Evolutionary conservation across 2,329 filamentous ascomycete genomes (phyloP).

Genomic region (Aspergillus ruber): DNA sequence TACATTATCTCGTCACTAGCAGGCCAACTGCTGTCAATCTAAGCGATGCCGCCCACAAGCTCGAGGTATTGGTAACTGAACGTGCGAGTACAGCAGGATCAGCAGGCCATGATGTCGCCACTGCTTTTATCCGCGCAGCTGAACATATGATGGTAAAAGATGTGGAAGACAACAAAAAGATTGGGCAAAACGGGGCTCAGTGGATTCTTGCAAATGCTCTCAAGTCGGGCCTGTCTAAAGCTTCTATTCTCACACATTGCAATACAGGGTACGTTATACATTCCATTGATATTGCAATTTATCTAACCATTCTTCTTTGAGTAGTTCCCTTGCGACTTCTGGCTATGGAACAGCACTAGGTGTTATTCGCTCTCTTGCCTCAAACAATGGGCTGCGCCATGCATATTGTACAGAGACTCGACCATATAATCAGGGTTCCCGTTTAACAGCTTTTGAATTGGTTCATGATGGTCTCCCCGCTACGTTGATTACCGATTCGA

Average conservation of each 20-base stretch:
- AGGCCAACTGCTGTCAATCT: constrained; percentile 93
- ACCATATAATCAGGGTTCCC: constrained; percentile 95
- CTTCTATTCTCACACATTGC: constrained; percentile 93
- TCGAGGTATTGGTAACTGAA: constrained; percentile 59
- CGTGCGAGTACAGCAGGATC: constrained; percentile 29
- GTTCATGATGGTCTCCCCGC: constrained; percentile 87
- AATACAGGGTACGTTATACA: constrained; percentile 69
- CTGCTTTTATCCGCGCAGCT: constrained; percentile 69
- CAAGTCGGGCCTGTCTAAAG: constrained; percentile 45
- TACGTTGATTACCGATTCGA: constrained; percentile 90
- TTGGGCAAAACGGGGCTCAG: constrained; percentile 73
- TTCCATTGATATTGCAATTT: not conserved
- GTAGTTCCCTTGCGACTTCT: constrained; percentile 81
- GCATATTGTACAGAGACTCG: constrained; percentile 96
- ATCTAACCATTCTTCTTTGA: not conserved
- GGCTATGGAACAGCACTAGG: constrained; percentile 96
- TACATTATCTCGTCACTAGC: constrained; percentile 83
- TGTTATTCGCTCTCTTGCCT: constrained; percentile 77
- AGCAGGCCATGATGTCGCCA: constrained; percentile 47
- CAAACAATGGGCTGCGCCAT: constrained; percentile 61
- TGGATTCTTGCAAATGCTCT: constrained; percentile 65
- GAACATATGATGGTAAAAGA: constrained; percentile 85
- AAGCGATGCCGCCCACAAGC: constrained; percentile 76
- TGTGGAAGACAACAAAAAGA: constrained; percentile 76
- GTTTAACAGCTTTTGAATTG: constrained; percentile 93